Conservation (phyloP, 2,329 filamentous ascomycete genomes). For the Cercospora sesami region DNA sequence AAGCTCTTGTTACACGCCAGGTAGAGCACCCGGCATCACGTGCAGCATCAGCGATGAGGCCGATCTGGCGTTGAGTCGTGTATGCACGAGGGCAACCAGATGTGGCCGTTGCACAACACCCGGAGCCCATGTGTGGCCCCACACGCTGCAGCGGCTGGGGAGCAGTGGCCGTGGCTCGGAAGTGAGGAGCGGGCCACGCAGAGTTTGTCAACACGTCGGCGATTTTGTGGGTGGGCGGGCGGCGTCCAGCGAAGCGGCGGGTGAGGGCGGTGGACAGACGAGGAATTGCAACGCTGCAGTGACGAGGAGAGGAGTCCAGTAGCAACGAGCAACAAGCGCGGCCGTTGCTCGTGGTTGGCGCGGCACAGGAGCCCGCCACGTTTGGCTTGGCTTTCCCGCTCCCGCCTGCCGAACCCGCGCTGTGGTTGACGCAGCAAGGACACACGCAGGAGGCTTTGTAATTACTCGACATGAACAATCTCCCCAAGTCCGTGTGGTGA, state of each 20-base stretch:
- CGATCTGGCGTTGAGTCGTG: constrained; percentile 3
- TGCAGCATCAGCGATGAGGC: not conserved
- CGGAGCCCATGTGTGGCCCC: not conserved
- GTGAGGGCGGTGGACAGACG: not conserved
- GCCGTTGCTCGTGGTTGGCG: not conserved
- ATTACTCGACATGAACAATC: not conserved
- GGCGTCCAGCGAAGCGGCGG: not conserved
- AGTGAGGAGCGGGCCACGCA: not conserved
- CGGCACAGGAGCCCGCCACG: not conserved
- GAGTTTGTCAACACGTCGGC: not conserved
- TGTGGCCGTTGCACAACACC: constrained; percentile 9
- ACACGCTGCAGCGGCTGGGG: not conserved
- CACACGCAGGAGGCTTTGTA: not conserved
- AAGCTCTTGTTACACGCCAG: not conserved
- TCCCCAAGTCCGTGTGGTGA: not conserved
- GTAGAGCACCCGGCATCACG: not conserved
- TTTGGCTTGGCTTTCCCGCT: not conserved
- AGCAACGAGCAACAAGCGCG: not conserved
- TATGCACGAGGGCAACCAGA: constrained; percentile 1
- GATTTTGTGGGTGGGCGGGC: not conserved
- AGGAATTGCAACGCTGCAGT: not conserved
- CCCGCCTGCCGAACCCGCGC: not conserved
- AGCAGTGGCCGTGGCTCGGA: not conserved
- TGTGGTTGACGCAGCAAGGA: not conserved
- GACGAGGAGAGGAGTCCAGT: not conserved